phyloP scores from a whole-genome alignment of 2,329 filamentous ascomycete species.

The Septoria petroselini region DNA sequence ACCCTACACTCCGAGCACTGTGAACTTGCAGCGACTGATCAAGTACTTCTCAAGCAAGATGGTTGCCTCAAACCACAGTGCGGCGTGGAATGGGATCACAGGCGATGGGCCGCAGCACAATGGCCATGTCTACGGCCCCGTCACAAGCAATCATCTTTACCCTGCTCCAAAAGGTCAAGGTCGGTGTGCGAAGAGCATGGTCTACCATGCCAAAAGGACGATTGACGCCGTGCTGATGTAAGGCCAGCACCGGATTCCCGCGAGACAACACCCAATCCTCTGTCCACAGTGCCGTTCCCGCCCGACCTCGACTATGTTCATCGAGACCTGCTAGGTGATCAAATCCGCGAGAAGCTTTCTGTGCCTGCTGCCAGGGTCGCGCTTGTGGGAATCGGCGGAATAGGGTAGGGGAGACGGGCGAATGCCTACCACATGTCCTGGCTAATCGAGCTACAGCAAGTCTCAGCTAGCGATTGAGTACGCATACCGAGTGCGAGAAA shows the following conservation, averaged over 20 bases:
- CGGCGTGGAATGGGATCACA: neutral
- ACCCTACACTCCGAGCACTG: neutral
- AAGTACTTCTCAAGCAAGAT: neutral
- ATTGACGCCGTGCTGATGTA: neutral
- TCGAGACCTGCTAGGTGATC: neutral
- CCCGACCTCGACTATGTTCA: neutral
- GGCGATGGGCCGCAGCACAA: neutral
- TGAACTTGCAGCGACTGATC: neutral
- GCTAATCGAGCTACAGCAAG: neutral
- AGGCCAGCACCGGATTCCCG: neutral
- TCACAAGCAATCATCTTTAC: neutral
- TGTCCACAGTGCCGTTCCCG: neutral
- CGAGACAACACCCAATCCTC: neutral
- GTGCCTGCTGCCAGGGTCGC: neutral
- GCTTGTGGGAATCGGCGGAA: neutral
- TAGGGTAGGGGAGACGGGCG: neutral
- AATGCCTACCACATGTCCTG: neutral
- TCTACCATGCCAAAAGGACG: neutral
- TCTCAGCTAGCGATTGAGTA: neutral
- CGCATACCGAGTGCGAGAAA: neutral
- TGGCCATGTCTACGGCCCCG: neutral
- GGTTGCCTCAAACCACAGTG: neutral
- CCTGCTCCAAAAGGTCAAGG: neutral
- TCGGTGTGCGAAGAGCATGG: neutral
- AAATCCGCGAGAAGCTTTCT: neutral